Percentiles rank a stretch among this genome's conserved stretches.
Conservation (phyloP, 306 rosid species). For the Elaeagnus macrophylla region DNA sequence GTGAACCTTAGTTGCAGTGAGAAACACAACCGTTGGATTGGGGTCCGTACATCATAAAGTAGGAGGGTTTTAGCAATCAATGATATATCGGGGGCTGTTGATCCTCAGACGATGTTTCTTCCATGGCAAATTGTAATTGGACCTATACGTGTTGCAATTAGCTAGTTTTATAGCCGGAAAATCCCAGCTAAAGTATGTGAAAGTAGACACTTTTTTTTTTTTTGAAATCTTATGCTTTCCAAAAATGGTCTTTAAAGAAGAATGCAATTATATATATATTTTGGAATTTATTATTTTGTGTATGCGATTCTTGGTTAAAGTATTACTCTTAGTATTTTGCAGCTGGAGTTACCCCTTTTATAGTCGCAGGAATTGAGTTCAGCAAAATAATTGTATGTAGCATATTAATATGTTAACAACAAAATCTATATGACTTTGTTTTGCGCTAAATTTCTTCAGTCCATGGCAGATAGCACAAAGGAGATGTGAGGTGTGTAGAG, state of each 20-base stretch:
- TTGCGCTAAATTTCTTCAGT: not conserved
- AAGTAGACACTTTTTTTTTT: not conserved
- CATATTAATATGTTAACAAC: not conserved
- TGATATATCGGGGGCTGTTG: constrained; percentile 14
- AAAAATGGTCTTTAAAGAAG: not conserved
- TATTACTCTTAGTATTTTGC: constrained; percentile 15
- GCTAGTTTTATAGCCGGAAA: not conserved
- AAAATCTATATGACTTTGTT: too few relatives aligned
- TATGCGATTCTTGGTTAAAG: not conserved
- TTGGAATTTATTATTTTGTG: not conserved
- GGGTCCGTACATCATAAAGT: constrained; percentile 12
- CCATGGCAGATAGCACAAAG: constrained; percentile 54
- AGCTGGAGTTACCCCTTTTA: constrained; percentile 85
- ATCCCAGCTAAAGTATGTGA: not conserved
- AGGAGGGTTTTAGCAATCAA: constrained; percentile 14
- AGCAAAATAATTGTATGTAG: constrained; percentile 79
- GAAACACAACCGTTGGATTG: constrained; percentile 2
- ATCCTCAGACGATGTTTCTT: constrained; percentile 15
- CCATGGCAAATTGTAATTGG: constrained; percentile 46
- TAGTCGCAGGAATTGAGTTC: constrained; percentile 88
- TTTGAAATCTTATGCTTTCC: not conserved
- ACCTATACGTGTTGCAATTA: constrained; percentile 1
- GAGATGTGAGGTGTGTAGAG: constrained; percentile 66
- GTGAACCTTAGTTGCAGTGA: not conserved
- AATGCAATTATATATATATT: not conserved